A percentile compares a stretch with the other conserved stretches of the same genome.
Conservation (phyloP, 257 asterid species). For the Perilla frutescens region DNA sequence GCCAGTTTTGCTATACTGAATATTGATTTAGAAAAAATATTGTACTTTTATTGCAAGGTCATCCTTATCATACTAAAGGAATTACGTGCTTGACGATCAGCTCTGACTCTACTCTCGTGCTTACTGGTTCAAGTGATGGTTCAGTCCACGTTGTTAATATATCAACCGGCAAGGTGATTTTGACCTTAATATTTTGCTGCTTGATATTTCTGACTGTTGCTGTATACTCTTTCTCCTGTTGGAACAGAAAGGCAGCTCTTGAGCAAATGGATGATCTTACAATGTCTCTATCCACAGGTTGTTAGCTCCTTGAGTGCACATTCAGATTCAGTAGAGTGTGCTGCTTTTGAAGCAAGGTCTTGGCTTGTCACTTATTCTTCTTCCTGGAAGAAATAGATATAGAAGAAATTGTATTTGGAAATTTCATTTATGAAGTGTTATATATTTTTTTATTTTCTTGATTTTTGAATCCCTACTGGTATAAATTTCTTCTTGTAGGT, state of each 20-base stretch:
- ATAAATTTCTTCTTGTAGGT: conserved; percentile 47
- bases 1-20: conserved; percentile 13
- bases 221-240: conserved; percentile 7
- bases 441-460: conserved; percentile 13
- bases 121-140: conserved; percentile 81
- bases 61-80: conserved; percentile 83
- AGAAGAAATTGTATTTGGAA: conserved; percentile 3
- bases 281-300: conserved; percentile 56
- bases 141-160: conserved; percentile 77
- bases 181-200: conserved; percentile 7
- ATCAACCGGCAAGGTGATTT: conserved; percentile 72
- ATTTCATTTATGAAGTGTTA: conserved; percentile 8
- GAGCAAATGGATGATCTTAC: conserved; percentile 18
- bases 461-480: conserved; percentile 33
- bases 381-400: conserved; percentile 3
- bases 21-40: not conserved
- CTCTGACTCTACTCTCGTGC: conserved; percentile 79
- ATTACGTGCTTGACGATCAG: conserved; percentile 80
- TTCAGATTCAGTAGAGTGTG: conserved; percentile 89
- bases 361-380: conserved; percentile 31
- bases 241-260: conserved; percentile 11
- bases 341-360: conserved; percentile 77
- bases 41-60: conserved; percentile 50
- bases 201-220: conserved; percentile 2
- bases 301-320: conserved; percentile 74